phyloP scores from a whole-genome alignment of 2,329 filamentous ascomycete genomes.

The Fusarium chlamydosporum region DNA sequence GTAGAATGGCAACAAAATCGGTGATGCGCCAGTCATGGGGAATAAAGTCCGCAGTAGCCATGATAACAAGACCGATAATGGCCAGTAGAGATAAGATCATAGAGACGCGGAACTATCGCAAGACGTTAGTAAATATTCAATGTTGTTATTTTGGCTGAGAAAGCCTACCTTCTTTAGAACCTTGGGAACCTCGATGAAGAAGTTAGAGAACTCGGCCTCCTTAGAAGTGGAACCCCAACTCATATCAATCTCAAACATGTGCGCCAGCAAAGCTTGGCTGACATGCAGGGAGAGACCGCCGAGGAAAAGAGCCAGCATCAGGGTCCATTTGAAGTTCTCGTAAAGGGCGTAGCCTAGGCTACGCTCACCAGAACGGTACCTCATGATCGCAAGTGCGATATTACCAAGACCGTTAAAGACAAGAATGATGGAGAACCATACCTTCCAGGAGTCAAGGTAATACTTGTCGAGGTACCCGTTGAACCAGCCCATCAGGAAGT shows the following conservation, averaged over 20 bases:
- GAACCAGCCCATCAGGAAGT: conserved; percentile 82
- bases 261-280: conserved; percentile 81
- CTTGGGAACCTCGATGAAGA: conserved; percentile 86
- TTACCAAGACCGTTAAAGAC: conserved; percentile 84
- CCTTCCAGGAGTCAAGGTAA: conserved; percentile 83
- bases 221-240: conserved; percentile 88
- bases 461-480: conserved; percentile 84
- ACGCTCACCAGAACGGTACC: conserved; percentile 77
- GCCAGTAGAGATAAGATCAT: conserved; percentile 73
- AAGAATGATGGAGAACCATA: conserved; percentile 85
- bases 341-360: conserved; percentile 69
- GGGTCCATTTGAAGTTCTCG: conserved; percentile 81
- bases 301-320: conserved; percentile 83
- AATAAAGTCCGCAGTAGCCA: conserved; percentile 74
- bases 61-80: conserved; percentile 73
- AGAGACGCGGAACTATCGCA: conserved; percentile 75
- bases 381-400: conserved; percentile 77
- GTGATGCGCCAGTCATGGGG: conserved; percentile 76
- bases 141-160: conserved; percentile 54
- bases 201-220: conserved; percentile 84
- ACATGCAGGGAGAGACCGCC: conserved; percentile 86
- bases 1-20: conserved; percentile 81
- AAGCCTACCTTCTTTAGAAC: conserved; percentile 80
- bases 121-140: conserved; percentile 38
- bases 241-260: conserved; percentile 91